Conservation (phyloP, 495 filamentous ascomycete genomes). For the Cudoniella acicularis region DNA sequence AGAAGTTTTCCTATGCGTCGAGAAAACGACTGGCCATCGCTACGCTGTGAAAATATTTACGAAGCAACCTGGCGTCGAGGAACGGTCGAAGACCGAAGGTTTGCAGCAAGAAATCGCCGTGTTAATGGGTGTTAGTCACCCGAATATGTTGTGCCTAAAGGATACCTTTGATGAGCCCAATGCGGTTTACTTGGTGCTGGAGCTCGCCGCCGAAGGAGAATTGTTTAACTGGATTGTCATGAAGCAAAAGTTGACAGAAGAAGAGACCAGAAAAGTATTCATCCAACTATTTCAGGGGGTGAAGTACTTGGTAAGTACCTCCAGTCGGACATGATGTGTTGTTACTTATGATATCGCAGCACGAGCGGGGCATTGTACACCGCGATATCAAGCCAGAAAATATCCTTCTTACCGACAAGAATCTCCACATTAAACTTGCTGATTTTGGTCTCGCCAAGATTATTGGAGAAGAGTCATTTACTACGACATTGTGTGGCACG, state of each 20-base stretch:
- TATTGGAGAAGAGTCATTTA: slow-evolving; percentile 97
- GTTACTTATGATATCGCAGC: slow-evolving; percentile 47
- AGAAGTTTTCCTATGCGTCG: slow-evolving; percentile 85
- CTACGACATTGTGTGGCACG: slow-evolving; percentile 94
- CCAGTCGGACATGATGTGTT: background rate
- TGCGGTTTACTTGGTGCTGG: slow-evolving; percentile 87
- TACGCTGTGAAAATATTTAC: slow-evolving; percentile 96
- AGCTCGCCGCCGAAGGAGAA: slow-evolving; percentile 89
- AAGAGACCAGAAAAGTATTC: slow-evolving; percentile 81
- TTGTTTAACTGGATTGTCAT: slow-evolving; percentile 91
- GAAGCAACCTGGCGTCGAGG: slow-evolving; percentile 71
- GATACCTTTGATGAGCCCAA: slow-evolving; percentile 92
- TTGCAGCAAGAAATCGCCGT: slow-evolving; percentile 95
- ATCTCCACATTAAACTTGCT: slow-evolving; percentile 84
- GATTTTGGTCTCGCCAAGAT: slow-evolving; percentile 99
- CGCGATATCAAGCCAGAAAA: slow-evolving; percentile 99
- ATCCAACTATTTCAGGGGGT: slow-evolving; percentile 88
- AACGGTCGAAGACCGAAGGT: slow-evolving; percentile 76
- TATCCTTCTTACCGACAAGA: slow-evolving; percentile 81
- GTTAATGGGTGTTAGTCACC: slow-evolving; percentile 92
- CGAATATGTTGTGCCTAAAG: slow-evolving; percentile 91
- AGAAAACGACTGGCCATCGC: slow-evolving; percentile 74
- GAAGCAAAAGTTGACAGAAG: slow-evolving; percentile 82
- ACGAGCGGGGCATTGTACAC: slow-evolving; percentile 96
- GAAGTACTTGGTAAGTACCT: slow-evolving; percentile 77